phyloP scores from a whole-genome alignment of 176 grass and related monocot species.

The Pontederia paniculata region DNA sequence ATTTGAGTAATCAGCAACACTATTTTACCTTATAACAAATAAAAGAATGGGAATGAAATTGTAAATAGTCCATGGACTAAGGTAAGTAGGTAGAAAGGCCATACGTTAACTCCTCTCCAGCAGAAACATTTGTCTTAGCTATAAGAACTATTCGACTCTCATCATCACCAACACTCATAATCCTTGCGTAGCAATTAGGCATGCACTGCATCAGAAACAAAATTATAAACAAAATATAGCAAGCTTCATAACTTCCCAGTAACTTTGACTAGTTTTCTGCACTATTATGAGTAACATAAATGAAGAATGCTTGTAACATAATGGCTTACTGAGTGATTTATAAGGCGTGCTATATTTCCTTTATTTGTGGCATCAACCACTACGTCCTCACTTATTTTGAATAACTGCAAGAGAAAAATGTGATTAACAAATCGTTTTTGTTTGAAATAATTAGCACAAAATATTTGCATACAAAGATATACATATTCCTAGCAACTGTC shows the following conservation, averaged over 20 bases:
- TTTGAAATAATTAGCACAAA: too few relatives aligned
- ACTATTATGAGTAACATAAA: not conserved
- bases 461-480: too few relatives aligned
- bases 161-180: conserved; percentile 52
- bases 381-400: conserved; percentile 87
- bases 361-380: conserved; percentile 79
- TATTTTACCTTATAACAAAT: not conserved
- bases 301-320: not conserved
- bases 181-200: conserved; percentile 95
- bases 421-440: not conserved
- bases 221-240: not conserved
- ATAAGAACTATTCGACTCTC: conserved; percentile 72
- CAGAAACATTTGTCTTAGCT: conserved; percentile 61
- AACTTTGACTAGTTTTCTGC: not conserved
- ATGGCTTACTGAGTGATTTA: conserved; percentile 76
- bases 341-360: conserved; percentile 80
- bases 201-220: conserved; percentile 48
- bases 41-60: not conserved
- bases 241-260: not conserved
- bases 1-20: not conserved
- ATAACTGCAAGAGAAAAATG: conserved; percentile 36
- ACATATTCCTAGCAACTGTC: too few relatives aligned
- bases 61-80: not conserved
- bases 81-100: not conserved
- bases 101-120: conserved; percentile 92